Evolutionary conservation across 2,329 filamentous ascomycete species (phyloP).

Genomic region (Zasmidium cellare): DNA sequence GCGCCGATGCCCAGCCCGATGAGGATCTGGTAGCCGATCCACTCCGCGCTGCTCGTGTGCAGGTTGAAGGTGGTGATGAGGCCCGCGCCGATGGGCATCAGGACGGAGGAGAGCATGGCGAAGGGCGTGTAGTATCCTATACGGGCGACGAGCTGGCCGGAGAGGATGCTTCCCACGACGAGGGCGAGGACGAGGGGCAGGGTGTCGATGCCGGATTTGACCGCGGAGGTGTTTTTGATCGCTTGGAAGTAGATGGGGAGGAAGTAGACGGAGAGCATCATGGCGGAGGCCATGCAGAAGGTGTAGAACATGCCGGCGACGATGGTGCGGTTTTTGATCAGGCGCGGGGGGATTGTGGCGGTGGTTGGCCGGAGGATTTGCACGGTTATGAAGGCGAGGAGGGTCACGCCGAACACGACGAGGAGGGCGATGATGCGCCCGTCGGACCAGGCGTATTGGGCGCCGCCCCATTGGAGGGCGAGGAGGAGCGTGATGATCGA

Average conservation of each 20-base stretch:
- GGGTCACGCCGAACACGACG: constrained; percentile 40
- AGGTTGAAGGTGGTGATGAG: constrained; percentile 45
- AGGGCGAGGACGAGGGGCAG: constrained; percentile 46
- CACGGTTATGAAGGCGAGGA: constrained; percentile 41
- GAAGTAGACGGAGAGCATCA: constrained; percentile 48
- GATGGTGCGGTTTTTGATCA: constrained; percentile 46
- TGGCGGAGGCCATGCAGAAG: constrained; percentile 42
- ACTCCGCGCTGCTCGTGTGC: constrained; percentile 38
- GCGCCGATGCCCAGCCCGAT: constrained; percentile 47
- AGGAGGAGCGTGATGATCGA: constrained; percentile 46
- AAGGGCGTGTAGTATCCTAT: constrained; percentile 51
- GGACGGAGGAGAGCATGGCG: constrained; percentile 38
- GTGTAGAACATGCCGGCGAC: constrained; percentile 40
- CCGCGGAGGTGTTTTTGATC: constrained; percentile 46
- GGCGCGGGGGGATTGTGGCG: constrained; percentile 44
- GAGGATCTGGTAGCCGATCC: constrained; percentile 53
- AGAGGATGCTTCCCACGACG: constrained; percentile 38
- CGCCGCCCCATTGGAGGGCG: constrained; percentile 51
- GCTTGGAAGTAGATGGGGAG: constrained; percentile 50
- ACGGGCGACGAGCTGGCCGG: constrained; percentile 37
- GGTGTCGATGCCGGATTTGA: constrained; percentile 49
- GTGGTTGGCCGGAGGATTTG: constrained; percentile 43
- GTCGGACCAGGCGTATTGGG: constrained; percentile 41
- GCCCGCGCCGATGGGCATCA: constrained; percentile 47
- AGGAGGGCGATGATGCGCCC: constrained; percentile 46